A percentile compares a stretch with the other conserved stretches of the same genome.
Evolutionary conservation across 73 alveolate genomes (phyloP).

Genomic region (Halteria grandinella): DNA sequence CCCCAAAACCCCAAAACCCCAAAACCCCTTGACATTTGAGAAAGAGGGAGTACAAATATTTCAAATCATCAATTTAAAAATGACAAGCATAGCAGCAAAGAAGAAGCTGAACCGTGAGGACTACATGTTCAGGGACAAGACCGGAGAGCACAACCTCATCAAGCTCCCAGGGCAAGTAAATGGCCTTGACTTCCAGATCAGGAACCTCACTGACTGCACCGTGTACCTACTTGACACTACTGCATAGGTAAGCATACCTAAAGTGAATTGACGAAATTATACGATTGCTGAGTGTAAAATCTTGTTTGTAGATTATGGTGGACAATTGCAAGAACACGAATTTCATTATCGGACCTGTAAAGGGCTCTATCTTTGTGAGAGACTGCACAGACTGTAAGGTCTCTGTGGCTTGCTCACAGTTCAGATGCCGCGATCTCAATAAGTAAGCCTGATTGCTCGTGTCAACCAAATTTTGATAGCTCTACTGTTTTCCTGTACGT

Average conservation of each 20-base stretch:
- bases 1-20: conserved; percentile 43
- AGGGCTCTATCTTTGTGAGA: conserved; percentile 82
- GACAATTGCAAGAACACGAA: conserved; percentile 83
- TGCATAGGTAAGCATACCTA: conserved; percentile 63
- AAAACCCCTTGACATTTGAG: too few species aligned
- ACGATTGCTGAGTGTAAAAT: background rate
- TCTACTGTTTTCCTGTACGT: conserved; percentile 69
- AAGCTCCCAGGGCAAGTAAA: conserved; percentile 87
- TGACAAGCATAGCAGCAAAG: too few species aligned
- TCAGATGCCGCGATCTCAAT: conserved; percentile 80
- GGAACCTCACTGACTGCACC: conserved; percentile 69
- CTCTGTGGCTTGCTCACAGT: conserved; percentile 77
- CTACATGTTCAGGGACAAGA: conserved; percentile 65
- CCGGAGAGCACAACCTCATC: conserved; percentile 70
- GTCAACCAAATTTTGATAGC: conserved; percentile 21
- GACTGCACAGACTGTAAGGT: conserved; percentile 77
- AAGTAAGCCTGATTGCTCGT: conserved; percentile 38
- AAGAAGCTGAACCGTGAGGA: conserved; percentile 67
- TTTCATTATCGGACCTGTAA: conserved; percentile 83
- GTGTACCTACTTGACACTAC: conserved; percentile 79
- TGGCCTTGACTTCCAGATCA: conserved; percentile 77
- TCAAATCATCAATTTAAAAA: too few species aligned
- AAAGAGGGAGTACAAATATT: too few species aligned
- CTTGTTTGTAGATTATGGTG: conserved; percentile 54
- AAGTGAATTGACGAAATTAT: background rate